Base-by-base conservation (phyloP, 2,329 filamentous ascomycete genomes). In the Nemania sp. region DNA sequence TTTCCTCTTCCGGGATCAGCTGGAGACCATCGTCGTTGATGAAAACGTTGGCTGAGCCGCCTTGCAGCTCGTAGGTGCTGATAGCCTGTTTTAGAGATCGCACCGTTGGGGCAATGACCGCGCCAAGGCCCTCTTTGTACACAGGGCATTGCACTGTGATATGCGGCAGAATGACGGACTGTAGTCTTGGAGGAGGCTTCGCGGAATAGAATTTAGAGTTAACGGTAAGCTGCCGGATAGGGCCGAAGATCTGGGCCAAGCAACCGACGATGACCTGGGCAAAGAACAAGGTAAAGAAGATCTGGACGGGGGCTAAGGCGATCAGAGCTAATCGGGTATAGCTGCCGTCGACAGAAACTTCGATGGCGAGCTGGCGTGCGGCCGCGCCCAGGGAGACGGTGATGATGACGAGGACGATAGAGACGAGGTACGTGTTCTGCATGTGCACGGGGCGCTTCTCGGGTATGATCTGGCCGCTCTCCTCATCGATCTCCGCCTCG, bases 121-220 rank as follows among this genome's bases (percentile, higher is more conserved):
- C 83, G 30, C 75, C 75, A 2, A 95, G 78, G 60, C 90, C 89
- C 70, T 95, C 90, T 70, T 93, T 94, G 76, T 94, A 95, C 0
- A 95, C 89, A 4, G 90, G 90, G 69, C 89, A 92, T 67, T 96
- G 90, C 36, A 95, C 88, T 3, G 89, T 93, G 59, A 90, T 79
- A 66, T 90, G 89, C 2, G 88, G 88, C 14, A 92, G 78, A 22
- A 76, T 67, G 6, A 73, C 65, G 1, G 72, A 74, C 52, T 81
- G 80, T 23, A 91, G 71, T 42, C 88, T 77, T 17, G 80, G 80
- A 1, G 86, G 84, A 7, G 86, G 79, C n/a, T 79, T 77, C 1
- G 88, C 90, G 0, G 90, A 93, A 73, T 88, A 94, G 75, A 86
- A 93, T 70, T 88, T 89, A 66, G 88, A 91, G 78, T 94, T 94